Evolutionary conservation across 164 flowering plant species (phyloP), one percentile per base, ranked within the genome.

Genomic region (Umbellularia californica): DNA sequence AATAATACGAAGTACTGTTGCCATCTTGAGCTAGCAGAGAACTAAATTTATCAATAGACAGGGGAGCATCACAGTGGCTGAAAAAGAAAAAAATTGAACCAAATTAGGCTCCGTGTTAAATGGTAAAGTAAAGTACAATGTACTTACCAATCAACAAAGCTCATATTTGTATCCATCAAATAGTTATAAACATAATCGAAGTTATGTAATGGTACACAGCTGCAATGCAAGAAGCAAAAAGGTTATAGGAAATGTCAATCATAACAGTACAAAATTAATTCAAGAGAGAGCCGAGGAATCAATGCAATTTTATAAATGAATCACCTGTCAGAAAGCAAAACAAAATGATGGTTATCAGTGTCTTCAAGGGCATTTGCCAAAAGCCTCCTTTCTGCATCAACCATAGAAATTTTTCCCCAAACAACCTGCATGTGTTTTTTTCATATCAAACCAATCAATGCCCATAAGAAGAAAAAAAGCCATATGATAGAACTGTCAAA

Each of bases 401-500:
- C 88, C 99, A 95, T 95, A 58, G 99, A 95, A 77, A 93, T 90
- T 80, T 84, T 86, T 3, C 99, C 99, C 98, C 99, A 95, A 2
- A 82, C 87, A 47, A 95, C 98, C 99, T 95, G 84, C 77, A 86
- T 9, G 67, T 58, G 25, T 74, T 14, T 62, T 9, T 13, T 60
- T 25, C 3, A 67, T 17, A 20, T 28, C 69, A 67, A 17, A 17
- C 69, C 23, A 67, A 67, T 30, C 69, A 67, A 67, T 30, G 22
- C 50, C 41, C 35, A 30, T 3, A 30, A 30, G 6, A 30, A 30
- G 0, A 30, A 67, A 27, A 28, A 41, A 27, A 6, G 50, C 47
- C 69, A 67, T 11, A 28, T 14, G 19, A 67, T 14, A 24, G 23
- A 67, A 19, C 69, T 67, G 13, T 27, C n/a, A 28, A 67, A 30